These are phyloP conservation scores for Vaucheria bursata DNA, from an alignment of 352 stramenopile species.

Conservation along the genomic window DNA sequence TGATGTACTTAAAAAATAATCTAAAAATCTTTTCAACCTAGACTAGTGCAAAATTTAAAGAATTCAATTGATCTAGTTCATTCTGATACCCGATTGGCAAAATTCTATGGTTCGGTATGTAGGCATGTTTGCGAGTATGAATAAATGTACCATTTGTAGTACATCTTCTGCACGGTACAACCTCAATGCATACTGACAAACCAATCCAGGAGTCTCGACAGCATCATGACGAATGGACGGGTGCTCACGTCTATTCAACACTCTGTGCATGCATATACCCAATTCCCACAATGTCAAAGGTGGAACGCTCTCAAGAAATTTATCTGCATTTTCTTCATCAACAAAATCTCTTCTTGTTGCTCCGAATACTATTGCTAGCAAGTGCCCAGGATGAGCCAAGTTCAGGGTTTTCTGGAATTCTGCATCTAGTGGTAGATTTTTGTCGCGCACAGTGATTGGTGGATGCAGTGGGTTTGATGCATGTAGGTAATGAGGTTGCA, in stretches of 20 bases:
- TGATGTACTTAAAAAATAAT: no score
- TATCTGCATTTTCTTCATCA: not conserved
- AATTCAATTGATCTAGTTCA: no score
- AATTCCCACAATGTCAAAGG: not conserved
- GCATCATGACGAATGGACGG: not conserved
- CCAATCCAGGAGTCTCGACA: not conserved
- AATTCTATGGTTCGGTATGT: no score
- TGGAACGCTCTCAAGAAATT: not conserved
- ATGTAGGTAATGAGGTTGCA: no score
- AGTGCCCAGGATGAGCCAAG: not conserved
- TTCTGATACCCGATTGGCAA: no score
- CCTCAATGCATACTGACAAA: constrained; percentile 4
- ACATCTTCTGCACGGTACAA: no score
- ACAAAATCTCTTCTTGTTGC: not conserved
- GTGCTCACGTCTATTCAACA: not conserved
- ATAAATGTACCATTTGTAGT: no score
- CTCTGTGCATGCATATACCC: not conserved
- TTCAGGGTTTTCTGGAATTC: not conserved
- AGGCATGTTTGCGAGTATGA: no score
- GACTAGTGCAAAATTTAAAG: no score
- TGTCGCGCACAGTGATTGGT: not conserved
- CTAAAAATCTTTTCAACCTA: no score
- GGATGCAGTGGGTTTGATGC: not conserved
- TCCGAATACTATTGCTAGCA: not conserved
- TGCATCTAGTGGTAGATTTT: not conserved